These are phyloP conservation scores for Leptosphaerulina australis DNA, from an alignment of 2,329 filamentous ascomycete genomes.

Conservation along the genomic window DNA sequence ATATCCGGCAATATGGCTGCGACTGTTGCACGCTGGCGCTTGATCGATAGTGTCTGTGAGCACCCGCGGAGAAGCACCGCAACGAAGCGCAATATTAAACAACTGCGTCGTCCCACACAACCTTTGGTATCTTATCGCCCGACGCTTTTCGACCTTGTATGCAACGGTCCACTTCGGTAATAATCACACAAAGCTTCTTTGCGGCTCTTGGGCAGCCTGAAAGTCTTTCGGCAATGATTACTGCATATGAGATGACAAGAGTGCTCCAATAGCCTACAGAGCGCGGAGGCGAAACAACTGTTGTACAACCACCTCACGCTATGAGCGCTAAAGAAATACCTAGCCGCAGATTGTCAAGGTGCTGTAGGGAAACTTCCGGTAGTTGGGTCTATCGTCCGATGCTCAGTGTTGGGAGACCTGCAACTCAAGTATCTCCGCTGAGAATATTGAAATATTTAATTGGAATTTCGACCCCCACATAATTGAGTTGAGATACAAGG, in stretches of 20 bases:
- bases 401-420: not conserved
- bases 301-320: conserved; percentile 7
- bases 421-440: conserved; percentile 31
- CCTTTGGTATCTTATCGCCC: conserved; percentile 19
- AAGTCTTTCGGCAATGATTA: not conserved
- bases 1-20: no score
- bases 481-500: conserved; percentile 16
- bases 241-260: not conserved
- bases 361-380: not conserved
- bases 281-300: conserved; percentile 3
- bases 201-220: not conserved
- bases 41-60: not conserved
- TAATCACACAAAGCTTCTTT: not conserved
- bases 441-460: not conserved
- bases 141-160: conserved; percentile 1
- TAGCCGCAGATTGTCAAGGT: not conserved
- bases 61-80: conserved; percentile 27
- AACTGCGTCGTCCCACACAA: conserved; percentile 5
- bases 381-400: not conserved
- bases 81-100: conserved; percentile 3
- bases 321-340: conserved; percentile 5
- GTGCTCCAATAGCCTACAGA: not conserved
- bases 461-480: conserved; percentile 26
- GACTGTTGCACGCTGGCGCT: no score
- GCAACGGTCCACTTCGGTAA: no score